Evolutionary conservation across 768 basidiomycete species (phyloP), one percentile per base, ranked within the genome.

Genomic region (Amanita subjunquillea): DNA sequence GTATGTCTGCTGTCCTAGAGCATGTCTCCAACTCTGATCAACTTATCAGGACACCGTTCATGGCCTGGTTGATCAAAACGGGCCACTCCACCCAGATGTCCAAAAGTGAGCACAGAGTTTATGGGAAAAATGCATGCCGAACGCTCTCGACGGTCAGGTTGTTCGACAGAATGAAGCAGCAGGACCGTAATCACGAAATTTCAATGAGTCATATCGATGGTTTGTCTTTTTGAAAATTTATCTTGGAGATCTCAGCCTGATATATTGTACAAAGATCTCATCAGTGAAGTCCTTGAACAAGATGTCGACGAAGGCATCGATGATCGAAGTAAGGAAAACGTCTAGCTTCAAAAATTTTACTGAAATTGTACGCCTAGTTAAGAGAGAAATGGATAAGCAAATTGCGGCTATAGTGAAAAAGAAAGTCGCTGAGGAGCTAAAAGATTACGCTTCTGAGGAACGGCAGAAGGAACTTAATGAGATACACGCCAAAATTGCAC

Each of bases 331-430:
- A 54, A 44, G 65, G 34, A 57, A 17, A 27, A 47, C 32, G 1
- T 38, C n/a, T 42, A 20, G 12, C n/a, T 7, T 47, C 27, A 34
- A 23, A 30, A 30, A 9, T 30, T 30, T 4, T 36, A 27, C 5
- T 13, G n/a, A 30, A 30, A n/a, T 37, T 10, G 22, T 41, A 40
- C 22, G 39, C 17, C 6, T 49, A 80, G 80, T 80, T 53, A 70
- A 77, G 46, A 66, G 68, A 30, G 74, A 74, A 46, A 69, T 82
- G 37, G 65, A 70, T 8, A 60, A 66, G 9, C 69, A 76, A 44
- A 74, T 83, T 41, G 77, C 79, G 40, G 63, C 67, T 39, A 63
- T 79, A 17, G 78, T 84, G 7, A 59, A 71, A 43, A 71, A 75
- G 32, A 70, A 78, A 55, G 78, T 85, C 2, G 68, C 71, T 0